Percentiles rank a stretch among this genome's conserved stretches.
Conservation (phyloP, 768 basidiomycete species). For the Cubamyces lactineus region DNA sequence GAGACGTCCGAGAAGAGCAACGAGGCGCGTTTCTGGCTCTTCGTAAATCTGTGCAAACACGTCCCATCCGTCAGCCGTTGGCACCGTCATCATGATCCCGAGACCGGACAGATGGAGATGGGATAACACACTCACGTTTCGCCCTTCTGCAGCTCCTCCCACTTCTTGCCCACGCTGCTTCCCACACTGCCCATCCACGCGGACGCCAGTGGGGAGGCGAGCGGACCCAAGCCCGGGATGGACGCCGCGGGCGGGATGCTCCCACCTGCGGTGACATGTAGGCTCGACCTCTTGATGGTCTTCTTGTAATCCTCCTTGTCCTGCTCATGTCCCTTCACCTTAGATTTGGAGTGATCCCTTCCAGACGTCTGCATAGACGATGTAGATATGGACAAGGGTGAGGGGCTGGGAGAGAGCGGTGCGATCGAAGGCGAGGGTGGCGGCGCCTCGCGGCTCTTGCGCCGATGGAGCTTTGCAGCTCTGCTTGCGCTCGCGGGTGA, state of each 20-base stretch:
- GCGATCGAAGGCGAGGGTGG: conserved; percentile 8
- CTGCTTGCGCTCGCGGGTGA: conserved; percentile 24
- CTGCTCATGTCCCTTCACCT: conserved; percentile 19
- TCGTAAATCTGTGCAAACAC: conserved; percentile 53
- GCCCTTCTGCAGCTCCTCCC: conserved; percentile 57
- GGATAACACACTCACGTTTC: conserved; percentile 49
- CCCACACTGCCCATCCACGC: conserved; percentile 46
- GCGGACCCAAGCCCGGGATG: conserved; percentile 44
- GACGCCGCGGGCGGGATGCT: conserved; percentile 40
- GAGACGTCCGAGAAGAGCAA: conserved; percentile 67
- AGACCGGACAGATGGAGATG: not conserved
- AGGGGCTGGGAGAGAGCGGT: conserved; percentile 8
- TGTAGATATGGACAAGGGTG: conserved; percentile 28
- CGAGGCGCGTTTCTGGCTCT: conserved; percentile 70
- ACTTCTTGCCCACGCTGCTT: conserved; percentile 57
- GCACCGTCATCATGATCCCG: not conserved
- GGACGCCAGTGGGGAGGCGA: conserved; percentile 35
- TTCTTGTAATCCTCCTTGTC: conserved; percentile 14
- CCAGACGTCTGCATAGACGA: conserved; percentile 15
- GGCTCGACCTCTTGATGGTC: conserved; percentile 23
- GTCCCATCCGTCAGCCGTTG: conserved; percentile 7
- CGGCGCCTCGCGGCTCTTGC: conserved; percentile 34
- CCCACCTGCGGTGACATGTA: conserved; percentile 17
- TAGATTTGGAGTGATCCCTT: not conserved
- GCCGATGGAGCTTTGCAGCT: conserved; percentile 32